Percentiles rank a stretch among this genome's conserved stretches.
These are phyloP conservation scores for Salvia rosmarinus DNA, from an alignment of 257 asterid species.

Conservation along the genomic window DNA sequence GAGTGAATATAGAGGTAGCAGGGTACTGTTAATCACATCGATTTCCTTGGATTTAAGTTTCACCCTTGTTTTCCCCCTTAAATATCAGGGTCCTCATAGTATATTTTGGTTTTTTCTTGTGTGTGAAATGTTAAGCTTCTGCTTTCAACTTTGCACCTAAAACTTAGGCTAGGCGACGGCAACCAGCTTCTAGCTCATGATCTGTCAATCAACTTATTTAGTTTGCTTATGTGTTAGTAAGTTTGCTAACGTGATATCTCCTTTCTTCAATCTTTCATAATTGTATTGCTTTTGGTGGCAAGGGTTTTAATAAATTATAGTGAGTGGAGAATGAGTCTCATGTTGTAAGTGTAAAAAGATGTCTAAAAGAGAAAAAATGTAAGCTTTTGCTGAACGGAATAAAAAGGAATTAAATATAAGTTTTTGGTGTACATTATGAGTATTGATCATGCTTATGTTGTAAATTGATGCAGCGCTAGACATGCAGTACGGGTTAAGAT, in stretches of 20 bases:
- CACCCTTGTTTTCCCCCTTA: slow-evolving; percentile 29
- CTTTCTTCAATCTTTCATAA: neutral
- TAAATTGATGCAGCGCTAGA: neutral
- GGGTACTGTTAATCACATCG: slow-evolving; percentile 15
- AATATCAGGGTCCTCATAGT: slow-evolving; percentile 33
- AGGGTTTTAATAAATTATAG: too few species aligned
- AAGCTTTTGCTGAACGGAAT: too few species aligned
- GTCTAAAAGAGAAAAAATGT: too few species aligned
- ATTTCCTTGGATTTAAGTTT: slow-evolving; percentile 30
- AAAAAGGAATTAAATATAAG: too few species aligned
- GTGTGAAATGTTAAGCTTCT: slow-evolving; percentile 35
- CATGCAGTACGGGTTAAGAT: neutral
- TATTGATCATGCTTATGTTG: neutral
- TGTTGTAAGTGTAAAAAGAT: too few species aligned
- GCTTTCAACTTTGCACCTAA: slow-evolving; percentile 39
- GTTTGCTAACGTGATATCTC: neutral
- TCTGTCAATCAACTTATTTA: slow-evolving; percentile 34
- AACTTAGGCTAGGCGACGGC: slow-evolving; percentile 41
- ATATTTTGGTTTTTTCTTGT: slow-evolving; percentile 13
- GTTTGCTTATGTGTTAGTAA: slow-evolving; percentile 24
- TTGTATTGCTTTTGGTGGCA: too few species aligned
- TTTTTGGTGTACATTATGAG: too few species aligned
- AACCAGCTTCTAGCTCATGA: slow-evolving; percentile 29
- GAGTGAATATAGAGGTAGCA: slow-evolving; percentile 48
- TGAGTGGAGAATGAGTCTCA: too few species aligned